Base-by-base conservation (phyloP, 2,329 filamentous ascomycete species). In the Pezicula neosporulosa region DNA sequence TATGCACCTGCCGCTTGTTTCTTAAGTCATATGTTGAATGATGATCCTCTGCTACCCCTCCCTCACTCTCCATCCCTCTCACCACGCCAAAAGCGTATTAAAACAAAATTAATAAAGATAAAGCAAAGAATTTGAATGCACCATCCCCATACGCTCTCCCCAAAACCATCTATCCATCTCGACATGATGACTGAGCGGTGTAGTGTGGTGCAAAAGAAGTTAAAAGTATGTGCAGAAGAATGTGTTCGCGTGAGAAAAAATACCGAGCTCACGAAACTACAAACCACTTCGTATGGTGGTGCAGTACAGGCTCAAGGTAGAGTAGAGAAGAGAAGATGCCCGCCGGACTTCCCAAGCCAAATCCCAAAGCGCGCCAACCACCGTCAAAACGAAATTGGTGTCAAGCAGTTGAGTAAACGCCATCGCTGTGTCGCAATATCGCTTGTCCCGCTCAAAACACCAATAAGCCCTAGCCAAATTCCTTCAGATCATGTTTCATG, bases 401-500 rank as follows among this genome's bases (percentile, higher is more conserved):
- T 42, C 13, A 18, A 42, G 18, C 18, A 12, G 37, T 21, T 16
- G 8, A 39, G 15, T 9, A 39, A 39, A 39, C 37, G n/a, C 37
- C 37, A 16, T 16, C 19, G 19, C 37, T 39, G n/a, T 21, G 37
- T 21, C 37, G 37, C 37, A 16, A 39, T 39, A 16, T 21, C 27
- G 42, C 42, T 44, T 21, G 21, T 44, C 24, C 39, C 18, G 18
- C 18, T 13, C 13, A 42, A 8, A 42, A 42, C 12, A 13, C 27
- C 42, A 44, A 44, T 28, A 33, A 33, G 21, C 37, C 47, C 27
- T 28, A 21, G 18, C 15, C 24, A n/a, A 18, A 28, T 42, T 51
- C 54, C 56, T 54, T 54, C 59, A 58, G 52, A 55, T 60, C 61
- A 50, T 60, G 50, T 58, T 53, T 60, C 61, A 51, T 60, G 50